Evolutionary conservation across 768 basidiomycete species (phyloP).

Genomic region (Podaxis mareebaensis): DNA sequence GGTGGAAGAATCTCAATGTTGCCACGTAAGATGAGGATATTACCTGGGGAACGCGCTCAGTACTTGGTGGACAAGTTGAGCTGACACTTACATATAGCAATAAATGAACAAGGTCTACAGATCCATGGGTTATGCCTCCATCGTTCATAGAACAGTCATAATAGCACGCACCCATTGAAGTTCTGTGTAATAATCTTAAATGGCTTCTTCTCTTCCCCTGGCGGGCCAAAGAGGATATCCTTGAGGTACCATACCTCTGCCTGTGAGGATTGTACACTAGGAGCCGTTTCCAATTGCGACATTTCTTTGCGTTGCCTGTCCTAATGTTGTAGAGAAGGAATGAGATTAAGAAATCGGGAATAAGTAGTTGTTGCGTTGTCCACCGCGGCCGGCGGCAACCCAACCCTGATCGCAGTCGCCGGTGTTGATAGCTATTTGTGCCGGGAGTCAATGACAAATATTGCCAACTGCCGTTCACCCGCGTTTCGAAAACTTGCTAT

Average conservation of each 20-base stretch:
- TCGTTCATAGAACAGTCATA: not conserved
- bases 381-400: not conserved
- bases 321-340: not conserved
- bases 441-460: not conserved
- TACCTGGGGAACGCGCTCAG: conserved; percentile 49
- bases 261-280: conserved; percentile 40
- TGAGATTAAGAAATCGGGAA: not conserved
- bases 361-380: not conserved
- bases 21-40: conserved; percentile 85
- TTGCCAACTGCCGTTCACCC: not conserved
- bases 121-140: not conserved
- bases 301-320: not conserved
- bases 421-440: not conserved
- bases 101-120: conserved; percentile 83
- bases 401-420: not conserved
- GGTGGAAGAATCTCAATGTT: conserved; percentile 72
- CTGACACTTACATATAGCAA: conserved; percentile 72
- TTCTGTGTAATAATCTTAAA: conserved; percentile 80
- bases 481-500: not conserved
- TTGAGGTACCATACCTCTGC: conserved; percentile 82
- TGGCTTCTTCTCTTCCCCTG: conserved; percentile 25
- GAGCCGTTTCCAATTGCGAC: conserved; percentile 16
- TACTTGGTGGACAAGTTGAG: not conserved
- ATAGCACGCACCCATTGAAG: conserved; percentile 68
- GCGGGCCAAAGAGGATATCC: conserved; percentile 50